Evolutionary conservation across 345 rosid genomes (phyloP), one percentile per base, ranked within the genome.

Genomic region (Carallia pectinifolia): DNA sequence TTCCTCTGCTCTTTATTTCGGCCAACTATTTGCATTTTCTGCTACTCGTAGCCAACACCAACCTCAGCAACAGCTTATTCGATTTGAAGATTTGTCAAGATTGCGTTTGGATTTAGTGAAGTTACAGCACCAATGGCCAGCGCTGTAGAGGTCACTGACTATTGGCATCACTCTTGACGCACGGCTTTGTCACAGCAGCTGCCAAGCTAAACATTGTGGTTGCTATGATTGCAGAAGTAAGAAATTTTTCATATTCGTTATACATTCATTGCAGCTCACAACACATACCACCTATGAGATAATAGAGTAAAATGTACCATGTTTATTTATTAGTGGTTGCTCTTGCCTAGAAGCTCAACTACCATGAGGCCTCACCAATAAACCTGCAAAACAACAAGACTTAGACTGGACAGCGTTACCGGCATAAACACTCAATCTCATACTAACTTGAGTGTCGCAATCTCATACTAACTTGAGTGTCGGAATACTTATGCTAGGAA

Each of bases 61-160:
- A 85, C 86, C 48, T 58, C 85, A 73, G 91, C 87, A 29, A 84
- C 89, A n/a, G 87, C 87, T 37, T 85, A 87, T 70, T 77, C 89
- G 4, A 87, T 83, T 59, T 83, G 88, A 29, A 75, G 78, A 71
- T 88, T 85, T 6, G 91, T 83, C 48, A 76, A 76, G 76, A 85
- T 87, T 75, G 84, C 85, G 89, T 60, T 77, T 4, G 88, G 89
- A 61, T 81, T 87, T 16, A 82, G 86, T 71, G 76, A 83, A 6
- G 91, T 87, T 40, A 87, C 91, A 1, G 87, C 89, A 33, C 91
- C 91, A n/a, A 75, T 85, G 89, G 91, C 89, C 33, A 83, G 85
- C 62, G 68, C 87, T 19, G 87, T 86, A 0, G 89, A 87, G 47
- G 91, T 86, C 8, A 76, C 86, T 1, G 87, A 18, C 58, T 3